Evolutionary conservation across 371 early-diverging fungal genomes (phyloP).

Genomic region (Batrachochytrium dendrobatidis): DNA sequence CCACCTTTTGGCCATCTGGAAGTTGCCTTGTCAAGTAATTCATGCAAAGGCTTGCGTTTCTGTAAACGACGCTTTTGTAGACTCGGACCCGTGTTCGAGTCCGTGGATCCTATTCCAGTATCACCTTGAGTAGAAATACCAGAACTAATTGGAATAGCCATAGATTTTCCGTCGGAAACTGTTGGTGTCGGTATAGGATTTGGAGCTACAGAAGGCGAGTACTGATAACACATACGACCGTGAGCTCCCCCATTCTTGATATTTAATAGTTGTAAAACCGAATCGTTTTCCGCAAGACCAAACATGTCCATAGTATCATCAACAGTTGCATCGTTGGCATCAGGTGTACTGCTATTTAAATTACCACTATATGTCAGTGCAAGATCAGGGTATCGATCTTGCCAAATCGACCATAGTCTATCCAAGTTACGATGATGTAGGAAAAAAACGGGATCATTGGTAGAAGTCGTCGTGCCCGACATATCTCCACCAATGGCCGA

Average conservation of each 20-base stretch:
- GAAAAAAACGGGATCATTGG: conserved; percentile 54
- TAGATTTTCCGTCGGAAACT: too few relatives aligned
- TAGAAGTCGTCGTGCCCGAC: conserved; percentile 6
- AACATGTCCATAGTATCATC: conserved; percentile 9
- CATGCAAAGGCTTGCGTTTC: too few relatives aligned
- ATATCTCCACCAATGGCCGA: conserved; percentile 40
- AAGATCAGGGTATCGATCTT: conserved; percentile 19
- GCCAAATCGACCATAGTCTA: conserved; percentile 46
- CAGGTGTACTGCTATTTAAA: background rate
- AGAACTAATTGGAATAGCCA: too few relatives aligned
- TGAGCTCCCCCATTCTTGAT: conserved; percentile 7
- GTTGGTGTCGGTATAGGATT: too few relatives aligned
- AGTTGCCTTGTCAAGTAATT: too few relatives aligned
- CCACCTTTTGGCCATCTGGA: too few relatives aligned
- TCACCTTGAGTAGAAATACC: too few relatives aligned
- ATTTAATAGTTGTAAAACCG: conserved; percentile 11
- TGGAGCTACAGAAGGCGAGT: conserved; percentile 11
- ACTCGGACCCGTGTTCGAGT: too few relatives aligned
- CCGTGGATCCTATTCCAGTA: too few relatives aligned
- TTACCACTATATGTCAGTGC: conserved; percentile 13
- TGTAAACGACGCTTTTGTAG: too few relatives aligned
- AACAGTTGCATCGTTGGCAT: conserved; percentile 1
- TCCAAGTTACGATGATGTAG: conserved; percentile 55
- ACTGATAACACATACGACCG: conserved; percentile 17
- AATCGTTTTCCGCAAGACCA: conserved; percentile 5